phyloP scores from a whole-genome alignment of 2,329 filamentous ascomycete genomes.

The Chlorencoelia australis region DNA sequence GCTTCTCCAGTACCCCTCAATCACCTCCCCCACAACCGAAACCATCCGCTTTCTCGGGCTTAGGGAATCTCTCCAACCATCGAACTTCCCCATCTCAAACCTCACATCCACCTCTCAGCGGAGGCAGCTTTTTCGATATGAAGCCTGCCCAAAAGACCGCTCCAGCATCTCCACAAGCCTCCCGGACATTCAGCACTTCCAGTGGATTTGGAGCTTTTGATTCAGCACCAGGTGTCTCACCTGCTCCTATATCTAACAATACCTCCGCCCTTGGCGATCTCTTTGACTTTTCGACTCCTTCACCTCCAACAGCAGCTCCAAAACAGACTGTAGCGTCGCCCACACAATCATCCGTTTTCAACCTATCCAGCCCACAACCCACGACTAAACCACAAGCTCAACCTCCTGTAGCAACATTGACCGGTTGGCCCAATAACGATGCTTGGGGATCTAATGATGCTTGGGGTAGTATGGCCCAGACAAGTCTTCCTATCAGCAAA shows the following conservation, averaged over 20 bases:
- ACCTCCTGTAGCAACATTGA: slow-evolving; percentile 29
- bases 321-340: slow-evolving; percentile 29
- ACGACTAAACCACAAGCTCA: slow-evolving; percentile 33
- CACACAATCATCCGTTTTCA: slow-evolving; percentile 60
- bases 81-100: slow-evolving; percentile 30
- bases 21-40: slow-evolving; percentile 33
- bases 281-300: slow-evolving; percentile 60
- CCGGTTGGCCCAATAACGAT: slow-evolving; percentile 43
- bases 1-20: slow-evolving; percentile 41
- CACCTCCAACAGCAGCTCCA: slow-evolving; percentile 34
- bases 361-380: slow-evolving; percentile 51
- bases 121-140: slow-evolving; percentile 76
- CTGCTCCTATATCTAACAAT: slow-evolving; percentile 24
- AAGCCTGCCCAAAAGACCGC: slow-evolving; percentile 49
- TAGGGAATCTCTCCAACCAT: slow-evolving; percentile 34
- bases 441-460: slow-evolving; percentile 78
- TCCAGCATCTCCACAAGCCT: slow-evolving; percentile 33
- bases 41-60: slow-evolving; percentile 38
- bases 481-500: slow-evolving; percentile 39
- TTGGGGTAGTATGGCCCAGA: slow-evolving; percentile 56
- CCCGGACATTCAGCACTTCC: slow-evolving; percentile 41
- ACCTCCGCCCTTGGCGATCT: slow-evolving; percentile 62
- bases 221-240: slow-evolving; percentile 33
- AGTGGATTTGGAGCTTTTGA: slow-evolving; percentile 55
- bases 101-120: slow-evolving; percentile 38